Percentiles rank a stretch among this genome's conserved stretches.
phyloP scores from a whole-genome alignment of 805 yeast genomes.

The Wickerhamiella spandovensis region DNA sequence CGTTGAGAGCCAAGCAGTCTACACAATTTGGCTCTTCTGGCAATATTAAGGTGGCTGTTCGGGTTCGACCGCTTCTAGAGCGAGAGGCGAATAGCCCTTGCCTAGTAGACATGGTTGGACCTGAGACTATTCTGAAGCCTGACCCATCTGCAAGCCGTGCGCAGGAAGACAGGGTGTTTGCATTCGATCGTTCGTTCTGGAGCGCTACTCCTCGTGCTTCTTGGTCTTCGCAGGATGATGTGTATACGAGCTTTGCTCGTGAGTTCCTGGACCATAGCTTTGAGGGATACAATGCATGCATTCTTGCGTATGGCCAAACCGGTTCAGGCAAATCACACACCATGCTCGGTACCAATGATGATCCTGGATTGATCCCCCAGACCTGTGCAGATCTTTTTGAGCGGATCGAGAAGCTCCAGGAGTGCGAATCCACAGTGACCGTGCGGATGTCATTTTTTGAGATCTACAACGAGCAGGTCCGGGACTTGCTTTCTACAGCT shows the following conservation, averaged over 20 bases:
- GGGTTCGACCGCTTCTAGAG: constrained; percentile 26
- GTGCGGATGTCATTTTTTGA: constrained; percentile 53
- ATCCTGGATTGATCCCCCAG: constrained; percentile 55
- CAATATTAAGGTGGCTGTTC: constrained; percentile 29
- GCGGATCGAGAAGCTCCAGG: constrained; percentile 28
- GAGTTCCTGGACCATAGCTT: constrained; percentile 49
- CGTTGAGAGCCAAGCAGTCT: background rate
- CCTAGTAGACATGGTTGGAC: constrained; percentile 11
- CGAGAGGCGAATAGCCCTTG: constrained; percentile 13
- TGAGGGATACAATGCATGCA: constrained; percentile 60
- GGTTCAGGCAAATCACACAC: constrained; percentile 78
- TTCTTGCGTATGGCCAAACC: constrained; percentile 73
- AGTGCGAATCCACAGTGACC: constrained; percentile 28
- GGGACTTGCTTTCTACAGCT: constrained; percentile 38
- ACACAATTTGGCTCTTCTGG: constrained; percentile 9
- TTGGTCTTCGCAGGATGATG: constrained; percentile 35
- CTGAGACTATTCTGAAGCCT: constrained; percentile 13
- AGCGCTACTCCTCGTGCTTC: constrained; percentile 23
- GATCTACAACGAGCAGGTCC: constrained; percentile 64
- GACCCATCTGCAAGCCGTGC: constrained; percentile 2
- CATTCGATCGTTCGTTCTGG: constrained; percentile 40
- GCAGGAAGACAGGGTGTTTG: constrained; percentile 28
- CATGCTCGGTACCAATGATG: constrained; percentile 46
- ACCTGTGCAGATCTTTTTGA: constrained; percentile 42
- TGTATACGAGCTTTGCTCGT: constrained; percentile 43